Evolutionary conservation across 2,329 filamentous ascomycete species (phyloP).

Genomic region (Nemania serpens): DNA sequence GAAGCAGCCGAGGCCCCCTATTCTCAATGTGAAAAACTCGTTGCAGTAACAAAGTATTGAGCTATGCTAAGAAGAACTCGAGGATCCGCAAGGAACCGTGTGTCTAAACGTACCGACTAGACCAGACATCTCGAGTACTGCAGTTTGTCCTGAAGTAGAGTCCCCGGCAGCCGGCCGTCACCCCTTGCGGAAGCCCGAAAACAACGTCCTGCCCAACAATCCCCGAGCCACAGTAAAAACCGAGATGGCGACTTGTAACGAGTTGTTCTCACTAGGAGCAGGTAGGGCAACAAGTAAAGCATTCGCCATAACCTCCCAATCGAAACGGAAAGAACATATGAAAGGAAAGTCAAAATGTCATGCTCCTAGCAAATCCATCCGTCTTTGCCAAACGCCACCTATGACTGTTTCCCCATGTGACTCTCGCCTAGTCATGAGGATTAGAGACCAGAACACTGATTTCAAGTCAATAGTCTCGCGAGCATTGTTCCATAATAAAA

Average conservation of each 20-base stretch:
- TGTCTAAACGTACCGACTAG: conserved; percentile 6
- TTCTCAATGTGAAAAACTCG: conserved; percentile 13
- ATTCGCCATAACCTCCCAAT: conserved; percentile 24
- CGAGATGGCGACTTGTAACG: conserved; percentile 32
- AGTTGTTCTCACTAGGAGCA: conserved; percentile 34
- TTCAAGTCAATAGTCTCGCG: conserved; percentile 25
- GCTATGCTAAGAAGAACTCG: conserved; percentile 28
- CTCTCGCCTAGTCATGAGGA: conserved; percentile 27
- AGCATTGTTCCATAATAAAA: conserved; percentile 35
- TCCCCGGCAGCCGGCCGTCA: conserved; percentile 1
- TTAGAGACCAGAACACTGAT: conserved; percentile 26
- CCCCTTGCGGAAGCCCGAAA: conserved; percentile 28
- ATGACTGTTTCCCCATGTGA: conserved; percentile 35
- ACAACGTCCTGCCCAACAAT: conserved; percentile 37
- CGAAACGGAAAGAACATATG: conserved; percentile 24
- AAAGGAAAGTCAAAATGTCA: conserved; percentile 29
- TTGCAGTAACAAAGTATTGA: conserved; percentile 25
- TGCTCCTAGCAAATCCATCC: conserved; percentile 35
- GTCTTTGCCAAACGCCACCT: conserved; percentile 40
- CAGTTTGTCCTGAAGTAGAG: neutral
- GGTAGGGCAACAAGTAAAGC: conserved; percentile 33
- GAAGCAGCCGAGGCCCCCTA: conserved; percentile 20
- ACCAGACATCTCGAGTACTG: neutral
- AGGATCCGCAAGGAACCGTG: conserved; percentile 21
- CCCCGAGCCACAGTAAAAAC: conserved; percentile 28